phyloP scores from a whole-genome alignment of 2,329 filamentous ascomycete species.

The Colletotrichum paranaense region DNA sequence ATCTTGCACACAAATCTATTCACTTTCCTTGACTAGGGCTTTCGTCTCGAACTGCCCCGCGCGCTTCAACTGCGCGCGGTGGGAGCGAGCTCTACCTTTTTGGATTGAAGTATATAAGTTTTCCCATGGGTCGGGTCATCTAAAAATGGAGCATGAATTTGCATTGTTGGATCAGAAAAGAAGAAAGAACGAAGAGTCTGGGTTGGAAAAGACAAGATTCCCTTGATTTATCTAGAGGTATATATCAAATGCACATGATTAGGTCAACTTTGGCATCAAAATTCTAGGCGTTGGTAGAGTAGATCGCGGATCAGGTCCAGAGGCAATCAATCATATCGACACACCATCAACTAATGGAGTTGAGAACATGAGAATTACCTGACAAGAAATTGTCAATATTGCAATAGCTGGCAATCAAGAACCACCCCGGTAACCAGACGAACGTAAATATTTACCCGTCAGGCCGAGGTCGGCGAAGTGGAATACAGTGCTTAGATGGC shows the following conservation, averaged over 20 bases:
- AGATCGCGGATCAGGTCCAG: background rate
- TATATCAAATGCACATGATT: background rate
- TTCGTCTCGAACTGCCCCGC: background rate
- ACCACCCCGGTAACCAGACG: slow-evolving; percentile 10
- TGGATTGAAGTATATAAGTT: slow-evolving; percentile 5
- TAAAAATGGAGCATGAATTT: background rate
- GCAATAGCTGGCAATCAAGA: background rate
- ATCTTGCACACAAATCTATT: slow-evolving; percentile 97
- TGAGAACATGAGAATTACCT: background rate
- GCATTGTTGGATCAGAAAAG: background rate
- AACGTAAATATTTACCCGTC: slow-evolving; percentile 23
- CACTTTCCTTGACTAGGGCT: slow-evolving; percentile 82
- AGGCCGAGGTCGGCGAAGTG: slow-evolving; percentile 29
- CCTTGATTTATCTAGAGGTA: background rate
- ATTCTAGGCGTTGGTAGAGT: background rate
- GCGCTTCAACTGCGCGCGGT: background rate
- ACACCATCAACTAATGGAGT: background rate
- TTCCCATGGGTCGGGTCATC: background rate
- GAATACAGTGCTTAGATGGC: slow-evolving; percentile 10
- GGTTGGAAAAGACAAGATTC: slow-evolving; percentile 1
- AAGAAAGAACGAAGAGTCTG: slow-evolving; percentile 15
- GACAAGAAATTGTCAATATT: too few species aligned
- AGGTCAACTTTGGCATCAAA: background rate
- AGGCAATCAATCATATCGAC: too few species aligned
- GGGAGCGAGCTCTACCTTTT: slow-evolving; percentile 17